Conservation (phyloP, 2,329 filamentous ascomycete genomes). For the Fusarium fujikuroi region DNA sequence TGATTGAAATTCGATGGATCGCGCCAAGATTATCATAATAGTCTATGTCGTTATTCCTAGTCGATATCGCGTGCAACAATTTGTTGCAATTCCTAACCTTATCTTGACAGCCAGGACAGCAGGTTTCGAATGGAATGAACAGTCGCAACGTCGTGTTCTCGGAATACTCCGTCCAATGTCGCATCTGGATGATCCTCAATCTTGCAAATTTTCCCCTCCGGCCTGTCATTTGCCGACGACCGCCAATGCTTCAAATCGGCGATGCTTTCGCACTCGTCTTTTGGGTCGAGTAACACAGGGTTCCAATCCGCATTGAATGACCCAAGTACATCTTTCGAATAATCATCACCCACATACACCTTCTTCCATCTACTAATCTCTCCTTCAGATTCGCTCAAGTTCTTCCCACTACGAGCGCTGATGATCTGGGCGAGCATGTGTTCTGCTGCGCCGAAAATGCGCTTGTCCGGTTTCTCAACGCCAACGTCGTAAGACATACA, state of each 20-base stretch:
- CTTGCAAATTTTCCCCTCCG: not conserved
- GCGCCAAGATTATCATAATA: accelerated
- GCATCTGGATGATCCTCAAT: constrained; percentile 1
- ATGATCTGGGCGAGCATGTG: constrained; percentile 47
- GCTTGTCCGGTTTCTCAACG: constrained; percentile 65
- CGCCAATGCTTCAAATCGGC: not conserved
- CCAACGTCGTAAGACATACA: constrained; percentile 71
- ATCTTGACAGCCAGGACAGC: constrained; percentile 13
- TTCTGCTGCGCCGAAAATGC: constrained; percentile 67
- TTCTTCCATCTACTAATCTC: constrained; percentile 12
- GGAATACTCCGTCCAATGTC: constrained; percentile 13
- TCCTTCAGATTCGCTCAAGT: not conserved
- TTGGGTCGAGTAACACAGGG: constrained; percentile 22
- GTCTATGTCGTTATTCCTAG: not conserved
- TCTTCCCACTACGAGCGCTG: constrained; percentile 1
- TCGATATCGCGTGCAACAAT: not conserved
- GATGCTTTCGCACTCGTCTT: constrained; percentile 5
- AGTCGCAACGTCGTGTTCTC: not conserved
- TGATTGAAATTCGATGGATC: accelerated
- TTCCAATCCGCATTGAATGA: constrained; percentile 28
- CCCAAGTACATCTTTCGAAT: constrained; percentile 32
- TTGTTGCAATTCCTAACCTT: accelerated
- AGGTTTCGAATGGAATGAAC: constrained; percentile 20
- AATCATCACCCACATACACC: constrained; percentile 35
- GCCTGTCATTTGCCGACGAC: not conserved